phyloP scores from a whole-genome alignment of 2,329 filamentous ascomycete genomes.

The Chalaropsis thielavioides region DNA sequence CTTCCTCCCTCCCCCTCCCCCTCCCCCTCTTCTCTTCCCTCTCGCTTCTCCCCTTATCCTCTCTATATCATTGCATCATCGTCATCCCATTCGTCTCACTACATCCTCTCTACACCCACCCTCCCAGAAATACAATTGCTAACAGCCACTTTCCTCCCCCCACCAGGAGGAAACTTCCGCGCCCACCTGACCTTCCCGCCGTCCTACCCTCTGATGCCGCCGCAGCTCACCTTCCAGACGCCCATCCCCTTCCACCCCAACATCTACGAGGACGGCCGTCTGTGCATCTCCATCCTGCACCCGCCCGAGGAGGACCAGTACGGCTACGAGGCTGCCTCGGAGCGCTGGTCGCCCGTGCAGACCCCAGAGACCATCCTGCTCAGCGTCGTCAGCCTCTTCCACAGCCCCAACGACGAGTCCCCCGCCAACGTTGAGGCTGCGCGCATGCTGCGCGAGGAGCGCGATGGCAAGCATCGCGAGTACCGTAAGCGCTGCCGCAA shows the following conservation, averaged over 20 bases:
- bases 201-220: constrained; percentile 77
- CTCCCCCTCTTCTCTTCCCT: background rate
- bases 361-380: constrained; percentile 88
- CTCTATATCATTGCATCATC: background rate
- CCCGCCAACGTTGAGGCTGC: constrained; percentile 93
- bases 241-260: constrained; percentile 89
- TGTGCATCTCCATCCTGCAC: constrained; percentile 96
- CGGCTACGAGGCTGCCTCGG: constrained; percentile 78
- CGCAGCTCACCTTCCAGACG: constrained; percentile 71
- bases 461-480: constrained; percentile 44
- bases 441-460: constrained; percentile 69
- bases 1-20: background rate
- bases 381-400: constrained; percentile 81
- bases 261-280: constrained; percentile 71
- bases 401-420: constrained; percentile 86
- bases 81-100: background rate
- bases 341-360: constrained; percentile 92
- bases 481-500: constrained; percentile 67
- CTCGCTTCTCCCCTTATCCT: background rate
- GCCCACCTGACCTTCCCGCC: constrained; percentile 69
- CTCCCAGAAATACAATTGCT: background rate
- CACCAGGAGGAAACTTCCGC: constrained; percentile 75
- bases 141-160: background rate
- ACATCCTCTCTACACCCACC: background rate
- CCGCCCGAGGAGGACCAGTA: constrained; percentile 87